Evolutionary conservation across 1,139 yeast species (phyloP), one percentile per base, ranked within the genome.

Genomic region (Torulaspora pretoriensis): DNA sequence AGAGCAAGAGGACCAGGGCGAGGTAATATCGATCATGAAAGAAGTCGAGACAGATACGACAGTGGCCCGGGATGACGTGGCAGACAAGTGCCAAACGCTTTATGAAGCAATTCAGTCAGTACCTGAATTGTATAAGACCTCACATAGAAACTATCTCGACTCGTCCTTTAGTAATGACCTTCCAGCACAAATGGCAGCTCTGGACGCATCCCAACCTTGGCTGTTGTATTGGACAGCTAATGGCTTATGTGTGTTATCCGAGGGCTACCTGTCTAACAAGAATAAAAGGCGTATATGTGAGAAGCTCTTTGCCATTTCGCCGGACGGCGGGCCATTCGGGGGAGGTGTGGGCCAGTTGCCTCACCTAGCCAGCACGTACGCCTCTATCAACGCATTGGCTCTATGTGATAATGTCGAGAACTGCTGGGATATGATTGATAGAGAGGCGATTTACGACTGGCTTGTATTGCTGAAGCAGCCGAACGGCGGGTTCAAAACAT

Each of bases 151-250:
- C 44, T 82, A 70, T 53, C 57, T 74, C 10, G 59, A 65, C 14
- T 52, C 61, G 22, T 70, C 72, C 36, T 65, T 85, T 19, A 54
- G 35, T 49, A 16, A 64, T 62, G 24, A 70, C 73, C 24, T 71
- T 2, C 62, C 71, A 4, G 60, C 68, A 58, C 66, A 35, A 76
- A 72, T 64, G 65, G 68, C 39, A 10, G 61, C 67, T 0, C 69
- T 87, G 38, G 97, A 92, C 65, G 92, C 97, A 0, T 85, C 95
- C 19, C 90, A 85, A 51, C 82, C 96, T 0, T 94, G 98, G 98
- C 68, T 92, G 64, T 51, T 84, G 2, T 90, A 86, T 64, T 92
- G 98, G 98, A 67, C 83, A 2, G 58, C 77, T 33, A 89, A 88
- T 60, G 72, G 89, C 0, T 53, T 74, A 37, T 54, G 63, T 4